Percentiles rank a stretch among this genome's conserved stretches.
Conservation (phyloP, 169 alveolate species). For the Plasmodium falciparum region DNA sequence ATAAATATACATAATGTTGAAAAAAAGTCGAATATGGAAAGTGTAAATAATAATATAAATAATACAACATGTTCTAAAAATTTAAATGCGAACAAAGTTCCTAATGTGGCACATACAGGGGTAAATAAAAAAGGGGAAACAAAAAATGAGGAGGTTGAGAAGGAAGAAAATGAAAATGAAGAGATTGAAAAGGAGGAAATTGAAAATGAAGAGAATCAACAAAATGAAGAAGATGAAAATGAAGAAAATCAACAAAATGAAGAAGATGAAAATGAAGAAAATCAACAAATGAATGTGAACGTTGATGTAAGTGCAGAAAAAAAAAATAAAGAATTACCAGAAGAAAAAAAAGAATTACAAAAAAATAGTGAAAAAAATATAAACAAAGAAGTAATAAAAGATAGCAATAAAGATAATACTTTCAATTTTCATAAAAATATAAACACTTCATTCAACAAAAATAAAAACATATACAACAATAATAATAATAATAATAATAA, state of each 20-base stretch:
- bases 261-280: background rate
- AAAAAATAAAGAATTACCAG: background rate
- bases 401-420: background rate
- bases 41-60: background rate
- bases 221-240: background rate
- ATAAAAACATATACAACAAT: background rate
- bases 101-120: background rate
- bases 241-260: background rate
- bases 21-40: background rate
- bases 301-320: background rate
- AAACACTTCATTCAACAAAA: background rate
- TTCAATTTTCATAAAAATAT: too few species aligned
- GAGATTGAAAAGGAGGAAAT: background rate
- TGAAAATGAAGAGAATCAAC: background rate
- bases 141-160: background rate
- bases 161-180: too few species aligned
- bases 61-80: too few species aligned
- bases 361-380: background rate
- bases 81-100: background rate
- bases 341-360: background rate
- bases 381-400: background rate
- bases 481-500: background rate
- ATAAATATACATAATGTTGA: background rate
- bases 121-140: background rate
- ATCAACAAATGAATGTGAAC: background rate